Evolutionary conservation across 441 rosid genomes (phyloP), one percentile per base, ranked within the genome.

Genomic region (Dalechampia spathulata): DNA sequence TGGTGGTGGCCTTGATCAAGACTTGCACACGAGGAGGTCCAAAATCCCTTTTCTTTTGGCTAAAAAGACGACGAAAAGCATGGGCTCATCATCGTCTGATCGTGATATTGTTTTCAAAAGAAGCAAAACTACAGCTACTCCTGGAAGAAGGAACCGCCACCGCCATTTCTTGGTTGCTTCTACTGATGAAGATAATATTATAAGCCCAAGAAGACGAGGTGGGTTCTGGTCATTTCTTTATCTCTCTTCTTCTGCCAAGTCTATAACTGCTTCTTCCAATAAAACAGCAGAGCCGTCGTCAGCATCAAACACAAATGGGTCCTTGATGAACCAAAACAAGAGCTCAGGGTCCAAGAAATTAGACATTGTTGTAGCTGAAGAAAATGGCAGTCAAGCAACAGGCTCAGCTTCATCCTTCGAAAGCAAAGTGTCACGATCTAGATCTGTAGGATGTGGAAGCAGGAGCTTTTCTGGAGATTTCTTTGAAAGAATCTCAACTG

Each of bases 141-240:
- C 85, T 0, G 55, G 64, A 15, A 70, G 80, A 41, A 50, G 42
- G 7, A 13, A 38, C 42, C 42, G 15, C 17, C 42, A 69, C 49
- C 34, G 8, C 34, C 79, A 65, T 68, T 75, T 77, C 67, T 15
- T 68, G 58, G 76, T 64, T 41, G 76, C n/a, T n/a, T n/a, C n/a
- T n/a, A n/a, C 59, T 32, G 76, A 61, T 7, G 77, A 68, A 5
- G 77, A 68, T 5, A 85, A 72, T 25, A 73, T 75, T 38, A 38
- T 14, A n/a, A 82, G 78, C 52, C 89, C 90, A 1, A 78, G 87
- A 36, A 88, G 76, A 58, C 64, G 85, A 48, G 73, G 72, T 28
- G 83, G 92, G 61, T 85, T 89, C 52, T 92, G 99, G 99, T 92
- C 99, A 0, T 86, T 89, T 63, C 71, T 89, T 1, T 75, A 80